These are phyloP conservation scores for Fraxinus platypoda DNA, from an alignment of 305 asterid genomes.

Conservation along the genomic window DNA sequence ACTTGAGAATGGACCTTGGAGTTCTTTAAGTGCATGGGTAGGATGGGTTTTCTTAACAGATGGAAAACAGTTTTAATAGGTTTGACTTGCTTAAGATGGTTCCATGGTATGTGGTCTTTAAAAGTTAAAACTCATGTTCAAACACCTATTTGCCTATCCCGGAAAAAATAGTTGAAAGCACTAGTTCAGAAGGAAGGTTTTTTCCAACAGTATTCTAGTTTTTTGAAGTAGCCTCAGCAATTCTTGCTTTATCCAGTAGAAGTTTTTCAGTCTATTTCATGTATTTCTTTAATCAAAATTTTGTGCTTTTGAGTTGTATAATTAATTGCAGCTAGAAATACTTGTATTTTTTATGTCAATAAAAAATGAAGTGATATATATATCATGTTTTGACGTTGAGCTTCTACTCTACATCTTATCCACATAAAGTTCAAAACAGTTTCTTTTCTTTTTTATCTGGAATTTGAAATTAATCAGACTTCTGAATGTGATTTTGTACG, in stretches of 20 bases:
- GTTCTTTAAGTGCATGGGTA: conserved; percentile 2
- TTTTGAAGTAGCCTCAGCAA: background rate
- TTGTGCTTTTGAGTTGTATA: background rate
- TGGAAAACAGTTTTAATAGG: background rate
- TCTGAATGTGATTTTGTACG: conserved; percentile 41
- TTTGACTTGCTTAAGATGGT: background rate
- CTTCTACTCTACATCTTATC: background rate
- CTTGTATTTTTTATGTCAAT: background rate
- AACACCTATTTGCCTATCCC: background rate
- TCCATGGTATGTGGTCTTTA: conserved; percentile 1
- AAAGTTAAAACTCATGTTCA: background rate
- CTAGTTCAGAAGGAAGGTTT: conserved; percentile 8
- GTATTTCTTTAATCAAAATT: conserved; percentile 9
- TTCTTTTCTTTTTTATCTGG: background rate
- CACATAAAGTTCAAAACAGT: background rate
- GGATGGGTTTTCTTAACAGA: background rate
- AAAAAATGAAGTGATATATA: conserved; percentile 20
- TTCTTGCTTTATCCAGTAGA: conserved; percentile 8
- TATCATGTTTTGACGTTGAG: background rate
- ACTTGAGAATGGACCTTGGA: conserved; percentile 10
- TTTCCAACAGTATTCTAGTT: conserved; percentile 14
- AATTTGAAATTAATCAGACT: conserved; percentile 42
- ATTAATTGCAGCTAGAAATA: background rate
- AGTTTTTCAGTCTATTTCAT: background rate
- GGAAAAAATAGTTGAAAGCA: conserved; percentile 5